These are phyloP conservation scores for Globisporangium orthogonon DNA, from an alignment of 352 stramenopile genomes.

Conservation along the genomic window DNA sequence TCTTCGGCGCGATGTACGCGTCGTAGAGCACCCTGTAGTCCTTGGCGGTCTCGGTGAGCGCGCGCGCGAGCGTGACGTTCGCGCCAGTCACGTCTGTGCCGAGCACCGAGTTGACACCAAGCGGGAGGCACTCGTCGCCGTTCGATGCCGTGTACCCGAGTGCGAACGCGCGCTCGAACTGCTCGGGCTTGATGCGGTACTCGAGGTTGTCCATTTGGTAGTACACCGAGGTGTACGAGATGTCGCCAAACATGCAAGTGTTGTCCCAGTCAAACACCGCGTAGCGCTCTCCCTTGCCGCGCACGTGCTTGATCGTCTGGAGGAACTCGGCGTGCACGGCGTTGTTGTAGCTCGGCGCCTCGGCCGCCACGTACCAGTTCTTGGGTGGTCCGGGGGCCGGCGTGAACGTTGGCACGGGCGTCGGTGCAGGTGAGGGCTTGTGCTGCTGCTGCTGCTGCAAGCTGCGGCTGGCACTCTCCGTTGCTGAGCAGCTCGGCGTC, in stretches of 20 bases:
- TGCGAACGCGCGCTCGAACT: conserved; percentile 38
- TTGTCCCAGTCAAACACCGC: conserved; percentile 62
- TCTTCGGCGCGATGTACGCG: conserved; percentile 36
- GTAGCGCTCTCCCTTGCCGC: conserved; percentile 32
- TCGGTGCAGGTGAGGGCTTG: conserved; percentile 1
- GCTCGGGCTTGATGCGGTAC: conserved; percentile 35
- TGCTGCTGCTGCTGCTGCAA: conserved; percentile 5
- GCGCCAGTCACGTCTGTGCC: conserved; percentile 30
- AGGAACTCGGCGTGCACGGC: conserved; percentile 32
- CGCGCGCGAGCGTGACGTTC: conserved; percentile 34
- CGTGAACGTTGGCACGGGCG: conserved; percentile 5
- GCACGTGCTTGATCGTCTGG: conserved; percentile 24
- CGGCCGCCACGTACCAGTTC: conserved; percentile 35
- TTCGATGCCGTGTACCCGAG: conserved; percentile 46
- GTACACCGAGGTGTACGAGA: conserved; percentile 55
- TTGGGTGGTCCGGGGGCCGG: background rate
- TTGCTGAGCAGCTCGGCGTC: background rate
- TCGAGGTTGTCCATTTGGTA: conserved; percentile 54
- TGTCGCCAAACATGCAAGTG: conserved; percentile 62
- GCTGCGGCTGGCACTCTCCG: background rate
- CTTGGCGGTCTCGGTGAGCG: conserved; percentile 20
- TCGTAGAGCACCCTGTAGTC: conserved; percentile 55
- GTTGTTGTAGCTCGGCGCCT: conserved; percentile 58
- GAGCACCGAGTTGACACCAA: conserved; percentile 37
- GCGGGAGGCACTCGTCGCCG: conserved; percentile 36